These are phyloP conservation scores for Starmerella tilneyi DNA, from an alignment of 805 yeast species.

Conservation along the genomic window DNA sequence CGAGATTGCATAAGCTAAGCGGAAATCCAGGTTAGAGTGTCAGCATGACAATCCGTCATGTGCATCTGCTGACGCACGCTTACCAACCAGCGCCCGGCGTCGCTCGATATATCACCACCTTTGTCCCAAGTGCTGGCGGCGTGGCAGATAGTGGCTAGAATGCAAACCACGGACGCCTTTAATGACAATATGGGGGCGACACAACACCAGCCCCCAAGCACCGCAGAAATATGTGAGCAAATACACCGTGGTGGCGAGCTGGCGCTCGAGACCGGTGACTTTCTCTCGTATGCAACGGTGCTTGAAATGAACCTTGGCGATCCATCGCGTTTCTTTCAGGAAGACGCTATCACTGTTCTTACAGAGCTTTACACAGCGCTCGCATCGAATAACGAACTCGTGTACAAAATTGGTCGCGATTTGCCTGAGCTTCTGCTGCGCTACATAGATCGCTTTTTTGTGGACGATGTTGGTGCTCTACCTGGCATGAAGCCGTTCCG, in stretches of 20 bases:
- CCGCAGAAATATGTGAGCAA: conserved; percentile 15
- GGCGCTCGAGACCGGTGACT: conserved; percentile 44
- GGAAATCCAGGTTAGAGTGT: background rate
- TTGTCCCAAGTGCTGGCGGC: background rate
- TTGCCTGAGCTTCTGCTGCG: conserved; percentile 58
- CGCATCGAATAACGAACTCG: conserved; percentile 38
- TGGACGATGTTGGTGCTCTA: conserved; percentile 21
- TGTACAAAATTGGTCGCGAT: conserved; percentile 81
- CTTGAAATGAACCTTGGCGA: conserved; percentile 51
- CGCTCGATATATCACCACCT: background rate
- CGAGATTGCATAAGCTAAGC: conserved; percentile 1
- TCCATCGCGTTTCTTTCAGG: conserved; percentile 37
- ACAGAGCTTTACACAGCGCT: conserved; percentile 35
- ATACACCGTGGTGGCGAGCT: conserved; percentile 16
- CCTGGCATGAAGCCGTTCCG: conserved; percentile 32
- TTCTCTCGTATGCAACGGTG: conserved; percentile 59
- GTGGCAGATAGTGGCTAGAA: background rate
- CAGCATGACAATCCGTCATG: background rate
- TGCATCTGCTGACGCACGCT: conserved; percentile 7
- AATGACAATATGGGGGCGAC: background rate
- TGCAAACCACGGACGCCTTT: conserved; percentile 7
- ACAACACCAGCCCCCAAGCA: background rate
- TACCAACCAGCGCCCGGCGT: conserved; percentile 1
- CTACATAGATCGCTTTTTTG: conserved; percentile 34
- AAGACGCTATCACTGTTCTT: conserved; percentile 36